Evolutionary conservation across 2,329 filamentous ascomycete genomes (phyloP), one percentile per base, ranked within the genome.

Genomic region (Dactylellina leptospora): DNA sequence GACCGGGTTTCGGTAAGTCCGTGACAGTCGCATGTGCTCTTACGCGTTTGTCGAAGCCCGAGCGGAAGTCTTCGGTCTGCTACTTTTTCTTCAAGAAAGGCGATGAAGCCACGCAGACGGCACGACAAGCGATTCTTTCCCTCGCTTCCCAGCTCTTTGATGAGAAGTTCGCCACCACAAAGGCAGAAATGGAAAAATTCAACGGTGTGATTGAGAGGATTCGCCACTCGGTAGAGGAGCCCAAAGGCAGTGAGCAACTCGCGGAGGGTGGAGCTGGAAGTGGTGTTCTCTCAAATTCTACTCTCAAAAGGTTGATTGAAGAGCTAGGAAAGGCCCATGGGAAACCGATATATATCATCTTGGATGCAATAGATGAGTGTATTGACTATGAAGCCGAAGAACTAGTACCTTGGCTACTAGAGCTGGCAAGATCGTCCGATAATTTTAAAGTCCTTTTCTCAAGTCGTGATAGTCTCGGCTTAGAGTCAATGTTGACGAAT

Each of bases 41-140:
- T 11, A 36, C 36, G 3, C 44, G 68, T 6, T 53, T 72, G 5
- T 45, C 68, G 1, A 72, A 72, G 10, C 68, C 68, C 3, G 68
- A 72, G n/a, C 48, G 47, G 20, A 72, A 72, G 40, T 45, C 20
- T 6, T 59, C 68, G 1, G 59, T 72, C 23, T 72, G 68, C 22
- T 72, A 72, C 28, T 72, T 72, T 18, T 72, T 72, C 30, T 72
- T 72, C 54, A 64, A 53, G 13, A 64, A 72, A n/a, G 68, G 68
- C 18, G 68, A 72, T 25, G 68, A 72, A 18, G 42, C 68, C 20
- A 72, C 68, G 8, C 59, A 72, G 22, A 60, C 33, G 3, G 20
- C 68, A 9, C 36, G 59, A 23, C 44, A 59, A 20, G 68, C 68
- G 2, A 40, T 72, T 2, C 3, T 38, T n/a, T 72, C 68, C 0